Percentiles rank a stretch among this genome's conserved stretches.
Conservation (phyloP, 495 filamentous ascomycete species). For the Letharia lupina region DNA sequence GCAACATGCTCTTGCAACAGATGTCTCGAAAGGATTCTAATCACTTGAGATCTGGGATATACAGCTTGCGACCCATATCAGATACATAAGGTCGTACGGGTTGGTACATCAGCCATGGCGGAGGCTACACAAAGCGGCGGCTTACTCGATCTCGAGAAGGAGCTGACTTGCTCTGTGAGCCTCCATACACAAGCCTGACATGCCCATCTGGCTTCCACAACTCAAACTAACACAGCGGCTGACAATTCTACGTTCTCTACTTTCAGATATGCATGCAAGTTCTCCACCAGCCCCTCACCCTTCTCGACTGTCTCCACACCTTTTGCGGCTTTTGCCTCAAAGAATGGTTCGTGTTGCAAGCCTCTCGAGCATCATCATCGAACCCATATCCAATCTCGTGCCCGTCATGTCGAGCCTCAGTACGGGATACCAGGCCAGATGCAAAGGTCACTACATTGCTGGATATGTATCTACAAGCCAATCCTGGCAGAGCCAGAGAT, state of each 20-base stretch:
- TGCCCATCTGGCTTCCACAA: not conserved
- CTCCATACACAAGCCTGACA: slow-evolving; percentile 11
- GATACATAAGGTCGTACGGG: not conserved
- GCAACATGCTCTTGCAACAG: not conserved
- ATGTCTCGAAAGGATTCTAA: not conserved
- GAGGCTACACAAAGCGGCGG: slow-evolving; percentile 29
- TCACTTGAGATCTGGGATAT: not conserved
- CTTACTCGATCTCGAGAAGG: slow-evolving; percentile 66
- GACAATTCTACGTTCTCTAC: slow-evolving; percentile 10
- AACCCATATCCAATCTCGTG: slow-evolving; percentile 63
- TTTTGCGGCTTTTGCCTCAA: slow-evolving; percentile 93
- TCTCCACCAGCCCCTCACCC: slow-evolving; percentile 88
- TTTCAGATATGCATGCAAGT: slow-evolving; percentile 89
- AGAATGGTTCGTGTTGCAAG: slow-evolving; percentile 75
- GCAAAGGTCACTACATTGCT: slow-evolving; percentile 74
- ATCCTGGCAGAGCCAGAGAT: slow-evolving; percentile 60
- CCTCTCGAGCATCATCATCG: slow-evolving; percentile 45
- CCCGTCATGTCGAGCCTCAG: slow-evolving; percentile 79
- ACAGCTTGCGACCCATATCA: not conserved
- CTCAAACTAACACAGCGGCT: not conserved
- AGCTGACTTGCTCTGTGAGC: slow-evolving; percentile 86
- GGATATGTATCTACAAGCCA: slow-evolving; percentile 62
- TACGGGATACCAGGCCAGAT: slow-evolving; percentile 76
- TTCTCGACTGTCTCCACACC: slow-evolving; percentile 94
- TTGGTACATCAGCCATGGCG: slow-evolving; percentile 26